Evolutionary conservation across 2,329 filamentous ascomycete species (phyloP).

Genomic region (Bipolaris oryzae): DNA sequence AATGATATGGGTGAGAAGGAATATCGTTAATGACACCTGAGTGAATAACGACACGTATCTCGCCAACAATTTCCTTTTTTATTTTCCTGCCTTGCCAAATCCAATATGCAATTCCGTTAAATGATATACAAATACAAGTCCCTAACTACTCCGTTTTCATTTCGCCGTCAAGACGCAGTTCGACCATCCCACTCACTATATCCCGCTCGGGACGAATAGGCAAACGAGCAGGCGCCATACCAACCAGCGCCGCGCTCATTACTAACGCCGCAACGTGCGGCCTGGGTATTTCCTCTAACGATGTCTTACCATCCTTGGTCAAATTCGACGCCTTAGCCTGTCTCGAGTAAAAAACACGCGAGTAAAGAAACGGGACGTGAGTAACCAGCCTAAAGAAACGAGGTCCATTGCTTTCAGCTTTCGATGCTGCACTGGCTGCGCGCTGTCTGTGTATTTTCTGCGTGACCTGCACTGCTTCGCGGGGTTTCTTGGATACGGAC

Average conservation of each 20-base stretch:
- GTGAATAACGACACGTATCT: too few relatives aligned
- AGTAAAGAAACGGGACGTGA: conserved; percentile 37
- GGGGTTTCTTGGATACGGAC: conserved; percentile 24
- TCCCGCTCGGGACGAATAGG: conserved; percentile 22
- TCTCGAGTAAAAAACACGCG: conserved; percentile 44
- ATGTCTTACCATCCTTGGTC: conserved; percentile 29
- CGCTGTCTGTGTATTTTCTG: conserved; percentile 28
- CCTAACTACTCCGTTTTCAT: not conserved
- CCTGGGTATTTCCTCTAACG: conserved; percentile 39
- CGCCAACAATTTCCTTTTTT: too few relatives aligned
- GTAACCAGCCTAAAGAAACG: conserved; percentile 44
- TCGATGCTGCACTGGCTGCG: conserved; percentile 22
- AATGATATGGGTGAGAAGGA: not conserved
- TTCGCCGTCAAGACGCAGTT: conserved; percentile 25
- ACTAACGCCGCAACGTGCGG: conserved; percentile 40
- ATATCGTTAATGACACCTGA: not conserved
- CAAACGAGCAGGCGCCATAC: conserved; percentile 39
- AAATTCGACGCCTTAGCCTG: conserved; percentile 26
- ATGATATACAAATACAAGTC: too few relatives aligned
- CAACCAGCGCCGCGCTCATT: conserved; percentile 43
- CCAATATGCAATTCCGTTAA: too few relatives aligned
- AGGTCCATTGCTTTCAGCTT: conserved; percentile 27
- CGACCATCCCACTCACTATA: conserved; percentile 17
- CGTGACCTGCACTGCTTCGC: conserved; percentile 12
- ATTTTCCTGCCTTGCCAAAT: too few relatives aligned